phyloP scores from a whole-genome alignment of 1,284 basidiomycete genomes.

The Tilletiaria anomala region DNA sequence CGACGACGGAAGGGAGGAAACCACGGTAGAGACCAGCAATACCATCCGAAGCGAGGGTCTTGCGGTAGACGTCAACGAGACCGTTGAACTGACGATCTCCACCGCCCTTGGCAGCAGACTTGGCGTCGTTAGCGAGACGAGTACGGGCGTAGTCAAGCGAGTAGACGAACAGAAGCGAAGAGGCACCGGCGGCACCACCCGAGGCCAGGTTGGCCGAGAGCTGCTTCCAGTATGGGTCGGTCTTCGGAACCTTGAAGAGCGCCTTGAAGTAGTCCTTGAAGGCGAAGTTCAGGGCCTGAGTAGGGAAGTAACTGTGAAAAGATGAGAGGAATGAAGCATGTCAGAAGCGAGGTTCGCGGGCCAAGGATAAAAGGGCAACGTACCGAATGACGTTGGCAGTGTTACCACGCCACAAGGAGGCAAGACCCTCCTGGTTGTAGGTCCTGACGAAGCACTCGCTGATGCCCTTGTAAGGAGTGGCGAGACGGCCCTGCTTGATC shows the following conservation, averaged over 20 bases:
- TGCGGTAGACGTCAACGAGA: slow-evolving; percentile 40
- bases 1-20: slow-evolving; percentile 39
- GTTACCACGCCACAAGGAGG: slow-evolving; percentile 40
- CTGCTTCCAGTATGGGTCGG: slow-evolving; percentile 38
- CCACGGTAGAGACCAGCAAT: slow-evolving; percentile 40
- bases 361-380: slow-evolving; percentile 40
- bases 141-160: slow-evolving; percentile 41
- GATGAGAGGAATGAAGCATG: not conserved
- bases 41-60: slow-evolving; percentile 39
- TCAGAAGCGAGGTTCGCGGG: slow-evolving; percentile 39
- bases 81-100: slow-evolving; percentile 41
- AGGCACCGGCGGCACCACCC: slow-evolving; percentile 40
- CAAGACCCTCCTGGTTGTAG: slow-evolving; percentile 39
- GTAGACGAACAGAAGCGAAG: slow-evolving; percentile 40
- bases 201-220: slow-evolving; percentile 38
- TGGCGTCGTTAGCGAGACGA: slow-evolving; percentile 41
- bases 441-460: slow-evolving; percentile 40
- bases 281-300: slow-evolving; percentile 1
- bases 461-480: slow-evolving; percentile 39
- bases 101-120: slow-evolving; percentile 38
- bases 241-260: slow-evolving; percentile 37
- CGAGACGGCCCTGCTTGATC: slow-evolving; percentile 41
- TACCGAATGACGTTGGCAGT: slow-evolving; percentile 40
- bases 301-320: slow-evolving; percentile 1
- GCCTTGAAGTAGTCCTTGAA: slow-evolving; percentile 40